Conservation (phyloP, 176 grass and related monocot genomes). For the Metroxylon sagu region DNA sequence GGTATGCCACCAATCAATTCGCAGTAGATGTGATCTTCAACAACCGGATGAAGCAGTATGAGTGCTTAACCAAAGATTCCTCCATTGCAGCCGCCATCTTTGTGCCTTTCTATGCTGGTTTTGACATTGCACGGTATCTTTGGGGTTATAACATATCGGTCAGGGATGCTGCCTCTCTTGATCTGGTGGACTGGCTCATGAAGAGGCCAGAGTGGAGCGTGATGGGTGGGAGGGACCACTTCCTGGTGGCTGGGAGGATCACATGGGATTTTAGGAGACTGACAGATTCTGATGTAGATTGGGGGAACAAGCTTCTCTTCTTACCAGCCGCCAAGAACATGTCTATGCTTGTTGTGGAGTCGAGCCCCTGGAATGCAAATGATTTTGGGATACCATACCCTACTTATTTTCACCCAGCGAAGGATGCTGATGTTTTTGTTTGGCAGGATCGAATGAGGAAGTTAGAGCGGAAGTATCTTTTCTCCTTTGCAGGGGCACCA, state of each 20-base stretch:
- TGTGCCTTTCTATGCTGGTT: slow-evolving; percentile 65
- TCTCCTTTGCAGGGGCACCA: slow-evolving; percentile 59
- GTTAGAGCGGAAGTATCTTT: slow-evolving; percentile 33
- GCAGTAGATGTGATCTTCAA: slow-evolving; percentile 62
- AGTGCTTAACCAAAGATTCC: slow-evolving; percentile 54
- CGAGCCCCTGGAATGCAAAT: slow-evolving; percentile 34
- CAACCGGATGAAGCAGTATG: slow-evolving; percentile 63
- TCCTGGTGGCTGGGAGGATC: slow-evolving; percentile 48
- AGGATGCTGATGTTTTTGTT: slow-evolving; percentile 35
- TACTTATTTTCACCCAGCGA: slow-evolving; percentile 70
- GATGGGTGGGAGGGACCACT: slow-evolving; percentile 69
- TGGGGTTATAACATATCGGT: slow-evolving; percentile 44
- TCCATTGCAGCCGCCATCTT: slow-evolving; percentile 43
- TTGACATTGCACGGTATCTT: slow-evolving; percentile 55
- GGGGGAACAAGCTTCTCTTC: slow-evolving; percentile 68
- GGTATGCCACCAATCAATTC: slow-evolving; percentile 60
- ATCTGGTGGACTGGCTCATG: slow-evolving; percentile 23
- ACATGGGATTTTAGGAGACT: slow-evolving; percentile 46
- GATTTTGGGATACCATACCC: slow-evolving; percentile 68
- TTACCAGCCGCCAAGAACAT: slow-evolving; percentile 64
- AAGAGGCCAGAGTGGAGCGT: slow-evolving; percentile 46
- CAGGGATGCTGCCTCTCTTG: slow-evolving; percentile 42
- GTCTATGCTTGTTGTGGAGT: slow-evolving; percentile 72
- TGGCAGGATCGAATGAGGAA: slow-evolving; percentile 56
- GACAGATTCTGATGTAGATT: slow-evolving; percentile 38